Evolutionary conservation across 73 alveolate species (phyloP), one percentile per base, ranked within the genome.

Genomic region (Blepharisma japonicum): DNA sequence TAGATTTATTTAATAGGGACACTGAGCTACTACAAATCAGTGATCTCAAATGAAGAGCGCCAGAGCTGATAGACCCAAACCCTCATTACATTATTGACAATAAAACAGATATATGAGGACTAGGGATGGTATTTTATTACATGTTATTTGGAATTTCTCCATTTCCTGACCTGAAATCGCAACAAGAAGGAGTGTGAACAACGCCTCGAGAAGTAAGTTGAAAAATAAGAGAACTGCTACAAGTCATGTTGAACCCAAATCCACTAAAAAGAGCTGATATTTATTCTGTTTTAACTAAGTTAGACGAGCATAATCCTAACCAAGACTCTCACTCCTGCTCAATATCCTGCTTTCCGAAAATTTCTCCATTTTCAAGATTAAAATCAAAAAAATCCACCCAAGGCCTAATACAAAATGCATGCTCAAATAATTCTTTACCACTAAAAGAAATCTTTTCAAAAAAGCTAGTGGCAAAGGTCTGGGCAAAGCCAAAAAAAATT

Each of bases 71-170:
- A 61, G 46, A n/a, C 47, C 18, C 50, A 2, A 8, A 14, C 23
- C 74, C 18, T 32, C 42, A 32, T 32, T 32, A 32, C 3, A 32
- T 32, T 32, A 61, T 61, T 61, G 18, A 61, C 48, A 20, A 61
- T 14, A 61, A 14, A 61, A 25, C 74, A 2, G 74, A 61, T 25
- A 25, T 61, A 8, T 61, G 74, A 39, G 23, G 23, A 8, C 47
- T 61, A 2, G 74, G 74, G 18, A n/a, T 61, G 74, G 23, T 61
- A 2, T 61, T 61, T 61, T 61, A 61, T 25, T 61, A 18, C 47
- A 18, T 61, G 4, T 4, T 61, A 8, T 61, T 18, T 61, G 18
- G 74, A 25, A 32, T 32, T 32, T 32, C 42, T 32, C 42, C 42
- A 32, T 32, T 32, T 32, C 42, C 42, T 32, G 42, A 32, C 42